Conservation (phyloP, 345 rosid species). For the Turnera subulata region DNA sequence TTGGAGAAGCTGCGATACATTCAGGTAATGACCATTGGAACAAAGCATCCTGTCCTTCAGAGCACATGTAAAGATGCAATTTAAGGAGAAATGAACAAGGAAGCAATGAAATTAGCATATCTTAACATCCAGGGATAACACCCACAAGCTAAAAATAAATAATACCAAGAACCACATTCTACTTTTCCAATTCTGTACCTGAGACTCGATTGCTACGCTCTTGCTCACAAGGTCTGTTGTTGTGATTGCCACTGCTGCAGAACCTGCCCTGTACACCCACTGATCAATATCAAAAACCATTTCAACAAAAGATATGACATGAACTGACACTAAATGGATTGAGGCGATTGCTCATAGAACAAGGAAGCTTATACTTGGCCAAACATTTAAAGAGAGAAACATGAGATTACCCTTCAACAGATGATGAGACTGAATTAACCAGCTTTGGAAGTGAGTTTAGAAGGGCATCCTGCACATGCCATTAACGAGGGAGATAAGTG, state of each 20-base stretch:
- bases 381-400: conserved; percentile 1
- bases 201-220: conserved; percentile 85
- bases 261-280: conserved; percentile 68
- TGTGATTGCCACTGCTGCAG: conserved; percentile 95
- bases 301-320: too few relatives aligned
- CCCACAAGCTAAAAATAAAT: background rate
- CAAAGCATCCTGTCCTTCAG: background rate
- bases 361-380: background rate
- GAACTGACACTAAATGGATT: background rate
- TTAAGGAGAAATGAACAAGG: background rate
- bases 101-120: background rate
- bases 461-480: conserved; percentile 63
- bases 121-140: background rate
- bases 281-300: conserved; percentile 11
- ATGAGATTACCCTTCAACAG: conserved; percentile 55
- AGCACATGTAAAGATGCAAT: background rate
- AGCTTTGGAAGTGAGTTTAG: conserved; percentile 70
- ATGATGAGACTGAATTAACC: conserved; percentile 51
- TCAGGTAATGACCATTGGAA: background rate
- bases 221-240: conserved; percentile 96
- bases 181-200: conserved; percentile 30
- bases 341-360: conserved; percentile 5
- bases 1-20: too few relatives aligned
- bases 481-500: conserved; percentile 3
- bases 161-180: background rate